These are phyloP conservation scores for Lodderomyces orthopsilosis DNA, from an alignment of 1,139 yeast genomes.

Conservation along the genomic window DNA sequence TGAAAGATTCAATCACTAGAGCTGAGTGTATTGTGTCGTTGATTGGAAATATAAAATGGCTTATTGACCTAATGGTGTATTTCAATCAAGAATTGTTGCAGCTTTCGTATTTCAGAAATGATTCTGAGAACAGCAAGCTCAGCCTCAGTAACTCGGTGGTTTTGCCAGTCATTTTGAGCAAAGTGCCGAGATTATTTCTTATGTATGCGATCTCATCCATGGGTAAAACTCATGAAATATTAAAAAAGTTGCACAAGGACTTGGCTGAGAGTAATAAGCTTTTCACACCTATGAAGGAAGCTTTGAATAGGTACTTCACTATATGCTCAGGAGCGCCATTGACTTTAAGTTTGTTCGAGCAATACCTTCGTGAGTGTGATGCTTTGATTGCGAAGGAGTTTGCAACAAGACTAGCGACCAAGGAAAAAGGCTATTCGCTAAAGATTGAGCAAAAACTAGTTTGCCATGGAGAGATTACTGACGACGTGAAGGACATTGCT, in stretches of 20 bases:
- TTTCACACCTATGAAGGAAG: constrained; percentile 54
- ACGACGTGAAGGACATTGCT: constrained; percentile 36
- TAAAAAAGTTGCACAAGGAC: constrained; percentile 45
- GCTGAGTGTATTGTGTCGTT: constrained; percentile 59
- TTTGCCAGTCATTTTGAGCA: constrained; percentile 57
- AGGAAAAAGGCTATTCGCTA: constrained; percentile 35
- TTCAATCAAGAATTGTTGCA: constrained; percentile 66
- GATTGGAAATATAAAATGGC: constrained; percentile 77
- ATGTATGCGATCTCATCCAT: constrained; percentile 69
- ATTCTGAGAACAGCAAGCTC: constrained; percentile 23
- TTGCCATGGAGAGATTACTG: constrained; percentile 59
- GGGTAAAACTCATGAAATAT: constrained; percentile 62
- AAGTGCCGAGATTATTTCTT: constrained; percentile 68
- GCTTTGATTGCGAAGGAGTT: constrained; percentile 32
- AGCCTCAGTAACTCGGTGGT: constrained; percentile 37
- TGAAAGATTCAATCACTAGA: constrained; percentile 53
- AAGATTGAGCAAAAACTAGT: constrained; percentile 64
- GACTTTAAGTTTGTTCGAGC: constrained; percentile 59
- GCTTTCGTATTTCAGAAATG: constrained; percentile 23
- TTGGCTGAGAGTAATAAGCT: constrained; percentile 40
- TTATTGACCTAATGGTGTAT: constrained; percentile 64
- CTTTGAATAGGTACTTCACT: constrained; percentile 51
- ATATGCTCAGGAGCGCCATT: constrained; percentile 57
- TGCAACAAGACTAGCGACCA: constrained; percentile 18
- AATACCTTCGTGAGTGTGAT: constrained; percentile 53